Evolutionary conservation across 225 moss, liverwort and hornwort species (phyloP).

Genomic region (Climacium dendroides): DNA sequence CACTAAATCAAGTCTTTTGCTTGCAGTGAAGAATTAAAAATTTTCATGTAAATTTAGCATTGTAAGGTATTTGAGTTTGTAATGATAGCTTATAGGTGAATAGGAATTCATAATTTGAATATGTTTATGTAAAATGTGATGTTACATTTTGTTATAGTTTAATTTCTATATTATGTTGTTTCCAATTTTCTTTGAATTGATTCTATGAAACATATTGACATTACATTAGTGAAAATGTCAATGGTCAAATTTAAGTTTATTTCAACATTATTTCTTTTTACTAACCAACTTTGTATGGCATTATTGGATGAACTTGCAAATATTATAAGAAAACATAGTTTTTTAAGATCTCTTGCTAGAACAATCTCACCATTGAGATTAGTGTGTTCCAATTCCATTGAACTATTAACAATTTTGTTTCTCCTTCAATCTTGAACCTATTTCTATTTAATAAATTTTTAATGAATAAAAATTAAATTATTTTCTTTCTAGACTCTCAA

Average conservation of each 20-base stretch:
- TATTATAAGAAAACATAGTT: too few relatives aligned
- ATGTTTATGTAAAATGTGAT: background rate
- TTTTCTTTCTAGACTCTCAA: too few relatives aligned
- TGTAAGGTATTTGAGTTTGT: background rate
- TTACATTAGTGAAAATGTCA: fast-evolving
- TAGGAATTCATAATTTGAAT: background rate
- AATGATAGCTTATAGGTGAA: background rate
- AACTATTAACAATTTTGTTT: too few relatives aligned
- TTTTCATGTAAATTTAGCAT: background rate
- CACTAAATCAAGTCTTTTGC: background rate
- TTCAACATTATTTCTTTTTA: background rate
- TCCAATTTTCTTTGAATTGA: background rate
- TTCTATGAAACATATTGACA: background rate
- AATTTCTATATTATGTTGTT: background rate
- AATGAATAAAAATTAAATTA: too few relatives aligned
- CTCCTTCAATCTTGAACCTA: too few relatives aligned
- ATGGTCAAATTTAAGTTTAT: background rate
- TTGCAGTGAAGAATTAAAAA: fast-evolving
- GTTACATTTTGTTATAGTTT: background rate
- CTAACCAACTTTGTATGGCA: too few relatives aligned
- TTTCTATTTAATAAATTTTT: too few relatives aligned
- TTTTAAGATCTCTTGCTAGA: too few relatives aligned
- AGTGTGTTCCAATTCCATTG: too few relatives aligned
- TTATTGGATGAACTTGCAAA: too few relatives aligned
- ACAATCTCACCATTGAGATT: too few relatives aligned